A percentile compares a stretch with the other conserved stretches of the same genome.
These are phyloP conservation scores for Rhodotorula babjevae DNA, from an alignment of 768 basidiomycete genomes.

Conservation along the genomic window DNA sequence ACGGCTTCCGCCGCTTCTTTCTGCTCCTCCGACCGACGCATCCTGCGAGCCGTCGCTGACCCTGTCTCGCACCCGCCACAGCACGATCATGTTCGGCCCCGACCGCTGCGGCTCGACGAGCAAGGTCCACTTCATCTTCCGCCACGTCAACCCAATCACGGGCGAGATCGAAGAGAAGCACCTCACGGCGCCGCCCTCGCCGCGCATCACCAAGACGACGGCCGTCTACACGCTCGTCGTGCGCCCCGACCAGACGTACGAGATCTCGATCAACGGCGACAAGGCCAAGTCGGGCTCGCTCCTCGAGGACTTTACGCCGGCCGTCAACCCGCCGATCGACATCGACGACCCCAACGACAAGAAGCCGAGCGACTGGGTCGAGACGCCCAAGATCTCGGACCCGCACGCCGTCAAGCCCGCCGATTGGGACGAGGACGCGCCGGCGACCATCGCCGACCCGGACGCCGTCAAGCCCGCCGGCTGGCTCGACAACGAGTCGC, in stretches of 20 bases:
- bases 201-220: conserved; percentile 84
- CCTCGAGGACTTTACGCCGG: conserved; percentile 85
- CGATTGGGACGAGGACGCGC: conserved; percentile 98
- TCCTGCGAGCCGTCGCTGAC: not conserved
- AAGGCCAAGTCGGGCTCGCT: conserved; percentile 72
- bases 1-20: too few relatives aligned
- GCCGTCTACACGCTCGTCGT: conserved; percentile 92
- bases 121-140: conserved; percentile 98
- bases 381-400: conserved; percentile 67
- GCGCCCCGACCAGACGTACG: conserved; percentile 89
- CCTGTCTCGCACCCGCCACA: not conserved
- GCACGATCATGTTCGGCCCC: conserved; percentile 62
- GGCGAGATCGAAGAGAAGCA: conserved; percentile 97
- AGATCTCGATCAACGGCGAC: conserved; percentile 84
- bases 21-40: too few relatives aligned
- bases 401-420: conserved; percentile 57
- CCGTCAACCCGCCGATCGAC: conserved; percentile 87
- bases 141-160: conserved; percentile 86
- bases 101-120: conserved; percentile 57
- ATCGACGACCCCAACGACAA: conserved; percentile 86
- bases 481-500: conserved; percentile 87
- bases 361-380: conserved; percentile 93
- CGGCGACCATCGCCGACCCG: conserved; percentile 81
- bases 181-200: conserved; percentile 71
- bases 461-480: conserved; percentile 86